phyloP scores from a whole-genome alignment of 148 eudicot genomes.

The Linanthus parryae region DNA sequence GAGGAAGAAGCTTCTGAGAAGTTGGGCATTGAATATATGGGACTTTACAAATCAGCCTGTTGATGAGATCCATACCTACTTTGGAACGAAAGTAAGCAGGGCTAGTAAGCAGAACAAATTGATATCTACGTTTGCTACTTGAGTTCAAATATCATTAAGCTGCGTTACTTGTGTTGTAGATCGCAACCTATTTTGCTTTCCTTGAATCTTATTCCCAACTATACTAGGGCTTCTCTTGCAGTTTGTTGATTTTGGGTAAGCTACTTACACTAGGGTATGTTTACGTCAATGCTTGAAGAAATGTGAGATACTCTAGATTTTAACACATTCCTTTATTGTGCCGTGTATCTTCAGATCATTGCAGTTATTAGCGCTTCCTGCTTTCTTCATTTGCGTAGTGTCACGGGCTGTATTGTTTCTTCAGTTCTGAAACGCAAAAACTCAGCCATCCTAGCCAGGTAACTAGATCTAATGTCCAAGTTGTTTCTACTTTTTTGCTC shows the following conservation, averaged over 20 bases:
- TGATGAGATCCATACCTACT: slow-evolving; percentile 81
- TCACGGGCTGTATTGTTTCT: slow-evolving; percentile 87
- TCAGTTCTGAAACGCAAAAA: slow-evolving; percentile 97
- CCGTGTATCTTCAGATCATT: slow-evolving; percentile 69
- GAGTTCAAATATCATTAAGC: not conserved
- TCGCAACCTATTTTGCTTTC: slow-evolving; percentile 86
- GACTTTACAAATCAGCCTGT: slow-evolving; percentile 74
- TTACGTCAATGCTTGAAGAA: too few species aligned
- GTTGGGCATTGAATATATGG: slow-evolving; percentile 87
- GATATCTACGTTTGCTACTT: not conserved
- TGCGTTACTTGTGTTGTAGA: slow-evolving; percentile 33
- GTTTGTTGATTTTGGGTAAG: slow-evolving; percentile 78
- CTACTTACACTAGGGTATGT: too few species aligned
- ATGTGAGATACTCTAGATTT: too few species aligned
- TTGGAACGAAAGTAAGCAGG: slow-evolving; percentile 73
- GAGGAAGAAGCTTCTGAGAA: slow-evolving; percentile 64
- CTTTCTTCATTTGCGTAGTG: slow-evolving; percentile 55
- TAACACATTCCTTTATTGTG: too few species aligned
- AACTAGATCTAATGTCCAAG: too few species aligned
- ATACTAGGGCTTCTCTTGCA: slow-evolving; percentile 58
- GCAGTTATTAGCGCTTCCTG: slow-evolving; percentile 70
- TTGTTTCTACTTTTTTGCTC: not conserved
- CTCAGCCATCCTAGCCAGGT: slow-evolving; percentile 72
- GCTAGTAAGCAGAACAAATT: not conserved
- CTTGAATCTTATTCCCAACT: slow-evolving; percentile 91